Evolutionary conservation across 129 eudicot genomes (phyloP).

Genomic region (Tanacetum coccineum): DNA sequence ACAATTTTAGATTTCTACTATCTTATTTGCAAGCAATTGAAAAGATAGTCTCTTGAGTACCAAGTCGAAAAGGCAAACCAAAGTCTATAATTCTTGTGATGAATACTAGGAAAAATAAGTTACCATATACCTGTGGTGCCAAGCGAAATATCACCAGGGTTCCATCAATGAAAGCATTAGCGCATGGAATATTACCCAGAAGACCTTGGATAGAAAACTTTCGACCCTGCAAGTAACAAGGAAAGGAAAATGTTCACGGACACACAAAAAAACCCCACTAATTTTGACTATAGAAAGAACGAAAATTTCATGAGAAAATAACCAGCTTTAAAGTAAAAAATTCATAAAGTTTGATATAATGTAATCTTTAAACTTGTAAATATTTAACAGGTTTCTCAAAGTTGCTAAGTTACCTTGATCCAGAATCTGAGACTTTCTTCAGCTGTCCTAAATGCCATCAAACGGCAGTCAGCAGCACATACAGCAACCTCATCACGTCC

Average conservation of each 20-base stretch:
- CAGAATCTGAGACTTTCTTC: conserved; percentile 76
- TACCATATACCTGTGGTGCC: conserved; percentile 89
- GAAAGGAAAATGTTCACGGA: not conserved
- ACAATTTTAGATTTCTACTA: conserved; percentile 6
- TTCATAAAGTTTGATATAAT: not conserved
- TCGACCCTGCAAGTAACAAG: conserved; percentile 53
- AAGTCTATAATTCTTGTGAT: conserved; percentile 4
- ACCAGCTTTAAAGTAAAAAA: too few species aligned
- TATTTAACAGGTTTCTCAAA: not conserved
- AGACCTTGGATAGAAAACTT: conserved; percentile 92
- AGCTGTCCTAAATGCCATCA: conserved; percentile 73
- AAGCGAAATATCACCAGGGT: conserved; percentile 86
- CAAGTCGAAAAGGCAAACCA: not conserved
- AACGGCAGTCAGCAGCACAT: conserved; percentile 93
- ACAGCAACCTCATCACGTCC: conserved; percentile 87
- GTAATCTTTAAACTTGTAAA: too few species aligned
- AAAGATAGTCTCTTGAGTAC: not conserved
- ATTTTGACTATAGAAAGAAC: too few species aligned
- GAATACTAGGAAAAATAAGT: conserved; percentile 8
- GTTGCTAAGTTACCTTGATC: conserved; percentile 61
- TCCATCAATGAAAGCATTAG: conserved; percentile 62
- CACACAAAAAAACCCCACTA: not conserved
- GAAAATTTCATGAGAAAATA: too few species aligned
- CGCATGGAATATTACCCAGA: conserved; percentile 55
- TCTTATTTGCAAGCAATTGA: not conserved